Evolutionary conservation across 73 alveolate genomes (phyloP), one percentile per base, ranked within the genome.

Genomic region (Tetrahymena borealis): DNA sequence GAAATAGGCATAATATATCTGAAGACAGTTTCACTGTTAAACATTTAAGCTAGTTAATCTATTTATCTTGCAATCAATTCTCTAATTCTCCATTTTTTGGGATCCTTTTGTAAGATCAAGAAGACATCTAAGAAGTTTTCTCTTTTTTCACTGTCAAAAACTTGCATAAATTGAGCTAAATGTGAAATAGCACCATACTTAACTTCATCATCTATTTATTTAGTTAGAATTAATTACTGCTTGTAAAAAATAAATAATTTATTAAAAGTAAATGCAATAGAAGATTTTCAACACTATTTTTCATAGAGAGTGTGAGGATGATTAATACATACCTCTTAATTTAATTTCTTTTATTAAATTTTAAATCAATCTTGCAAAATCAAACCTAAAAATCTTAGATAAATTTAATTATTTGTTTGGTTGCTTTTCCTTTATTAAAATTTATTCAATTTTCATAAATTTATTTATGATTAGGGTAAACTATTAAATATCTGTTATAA

Each of bases 21-120:
- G 31, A 93, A 93, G 31, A 93, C 91, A n/a, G 91, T 93, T 11
- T 93, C 95, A 11, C 78, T 42, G 39, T 37, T 78, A 33, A 79
- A 93, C 39, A 93, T 79, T 13, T 39, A 91, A 33, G 91, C 92
- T 20, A 93, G 10, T 60, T 93, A 42, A 18, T 93, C 43, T 13
- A 93, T 79, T 85, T 93, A 93, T 40, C 41, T 93, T 4, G 95
- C 95, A 18, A 93, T 93, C n/a, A 93, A 43, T 79, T 93, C 78
- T 38, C 95, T 90, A 3, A 93, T 93, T 93, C 95, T 93, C 95
- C 95, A 93, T 40, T 93, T 93, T 39, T 93, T 93, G 20, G 90
- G 39, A 93, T 93, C 95, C 78, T 90, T 93, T 92, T 93, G 38
- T 11, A 38, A 78, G 1, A 93, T 85, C 79, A 93, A 40, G 32